These are phyloP conservation scores for Cyclospora cayetanensis DNA, from an alignment of 169 alveolate genomes.

Conservation along the genomic window DNA sequence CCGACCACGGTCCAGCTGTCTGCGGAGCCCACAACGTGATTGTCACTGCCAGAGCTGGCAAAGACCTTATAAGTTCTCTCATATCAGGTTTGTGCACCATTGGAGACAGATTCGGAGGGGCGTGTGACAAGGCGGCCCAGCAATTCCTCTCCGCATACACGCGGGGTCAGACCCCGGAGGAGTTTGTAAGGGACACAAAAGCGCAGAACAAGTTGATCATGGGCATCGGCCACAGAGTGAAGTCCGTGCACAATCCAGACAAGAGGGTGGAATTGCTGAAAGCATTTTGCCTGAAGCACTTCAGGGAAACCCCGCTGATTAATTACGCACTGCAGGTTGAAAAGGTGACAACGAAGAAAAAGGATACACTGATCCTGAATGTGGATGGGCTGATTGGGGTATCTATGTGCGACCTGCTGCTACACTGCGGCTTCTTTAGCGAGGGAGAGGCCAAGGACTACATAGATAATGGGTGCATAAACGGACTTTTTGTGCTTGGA, in stretches of 20 bases:
- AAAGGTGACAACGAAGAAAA: constrained; percentile 76
- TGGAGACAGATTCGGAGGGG: constrained; percentile 79
- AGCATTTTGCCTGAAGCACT: constrained; percentile 69
- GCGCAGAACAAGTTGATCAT: constrained; percentile 75
- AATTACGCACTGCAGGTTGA: constrained; percentile 46
- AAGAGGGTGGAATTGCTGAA: constrained; percentile 76
- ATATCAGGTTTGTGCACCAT: constrained; percentile 77
- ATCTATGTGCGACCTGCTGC: constrained; percentile 77
- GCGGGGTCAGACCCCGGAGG: constrained; percentile 42
- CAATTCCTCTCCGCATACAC: constrained; percentile 1
- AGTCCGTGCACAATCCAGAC: constrained; percentile 78
- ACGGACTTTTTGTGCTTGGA: constrained; percentile 77
- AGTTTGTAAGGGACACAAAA: constrained; percentile 70
- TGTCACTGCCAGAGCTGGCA: constrained; percentile 77
- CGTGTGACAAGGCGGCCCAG: constrained; percentile 78
- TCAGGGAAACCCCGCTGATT: constrained; percentile 68
- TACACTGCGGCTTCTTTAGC: constrained; percentile 59
- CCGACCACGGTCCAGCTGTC: constrained; percentile 80
- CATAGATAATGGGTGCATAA: constrained; percentile 75
- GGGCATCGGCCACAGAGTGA: constrained; percentile 80
- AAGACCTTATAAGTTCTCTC: constrained; percentile 73
- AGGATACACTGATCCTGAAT: constrained; percentile 77
- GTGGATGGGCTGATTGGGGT: constrained; percentile 79
- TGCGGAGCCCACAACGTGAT: constrained; percentile 80
- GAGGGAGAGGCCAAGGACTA: constrained; percentile 74